These are phyloP conservation scores for Silene noctiflora DNA, from an alignment of 179 eudicot genomes.

Conservation along the genomic window DNA sequence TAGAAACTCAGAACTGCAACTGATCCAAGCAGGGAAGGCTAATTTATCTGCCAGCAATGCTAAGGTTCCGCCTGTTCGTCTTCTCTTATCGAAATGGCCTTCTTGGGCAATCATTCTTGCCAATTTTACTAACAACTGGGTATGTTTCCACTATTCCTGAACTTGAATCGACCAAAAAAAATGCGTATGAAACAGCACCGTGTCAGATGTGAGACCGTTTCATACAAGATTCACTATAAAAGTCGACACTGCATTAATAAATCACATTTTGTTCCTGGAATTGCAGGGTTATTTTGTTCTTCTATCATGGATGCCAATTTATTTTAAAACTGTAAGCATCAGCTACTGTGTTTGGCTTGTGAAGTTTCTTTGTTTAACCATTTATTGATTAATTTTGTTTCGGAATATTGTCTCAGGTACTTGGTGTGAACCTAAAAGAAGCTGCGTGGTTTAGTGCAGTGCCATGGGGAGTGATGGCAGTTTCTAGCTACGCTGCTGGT, in stretches of 20 bases:
- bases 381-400: not conserved
- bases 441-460: slow-evolving; percentile 99
- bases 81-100: slow-evolving; percentile 64
- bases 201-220: no score
- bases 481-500: slow-evolving; percentile 81
- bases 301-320: slow-evolving; percentile 97
- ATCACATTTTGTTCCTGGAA: not conserved
- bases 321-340: slow-evolving; percentile 79
- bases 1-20: slow-evolving; percentile 49
- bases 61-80: slow-evolving; percentile 39
- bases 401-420: slow-evolving; percentile 39
- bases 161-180: not conserved
- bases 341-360: not conserved
- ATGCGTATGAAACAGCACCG: no score
- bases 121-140: slow-evolving; percentile 92
- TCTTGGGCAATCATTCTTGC: slow-evolving; percentile 90
- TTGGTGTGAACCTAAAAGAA: slow-evolving; percentile 72
- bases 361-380: not conserved
- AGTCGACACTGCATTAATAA: no score
- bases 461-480: slow-evolving; percentile 94
- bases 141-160: slow-evolving; percentile 22
- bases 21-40: slow-evolving; percentile 62
- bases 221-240: no score
- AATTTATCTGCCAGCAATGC: slow-evolving; percentile 30
- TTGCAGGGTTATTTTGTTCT: slow-evolving; percentile 98